Evolutionary conservation across 2,329 filamentous ascomycete species (phyloP).

Genomic region (Chaetomiaceae sp.): DNA sequence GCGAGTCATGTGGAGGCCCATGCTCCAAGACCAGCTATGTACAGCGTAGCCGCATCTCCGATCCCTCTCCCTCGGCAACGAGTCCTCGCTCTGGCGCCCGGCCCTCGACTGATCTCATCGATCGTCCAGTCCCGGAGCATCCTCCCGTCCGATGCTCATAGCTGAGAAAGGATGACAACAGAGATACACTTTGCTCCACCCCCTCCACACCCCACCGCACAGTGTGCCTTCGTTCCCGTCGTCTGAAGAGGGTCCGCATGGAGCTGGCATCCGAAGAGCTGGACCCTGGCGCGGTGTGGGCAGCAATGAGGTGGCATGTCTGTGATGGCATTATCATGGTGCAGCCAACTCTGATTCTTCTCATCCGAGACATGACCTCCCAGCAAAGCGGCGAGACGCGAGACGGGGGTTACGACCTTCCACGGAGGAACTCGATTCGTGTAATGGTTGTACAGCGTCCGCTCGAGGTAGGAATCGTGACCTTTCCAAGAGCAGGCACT

Average conservation of each 20-base stretch:
- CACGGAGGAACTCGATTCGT: too few species aligned
- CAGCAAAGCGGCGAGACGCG: too few species aligned
- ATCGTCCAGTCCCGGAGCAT: neutral
- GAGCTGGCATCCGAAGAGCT: neutral
- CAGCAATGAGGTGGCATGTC: too few species aligned
- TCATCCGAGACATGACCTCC: too few species aligned
- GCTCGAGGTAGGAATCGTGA: too few species aligned
- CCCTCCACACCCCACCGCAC: neutral
- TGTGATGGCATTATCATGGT: too few species aligned
- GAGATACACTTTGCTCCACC: neutral
- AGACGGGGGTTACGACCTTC: too few species aligned
- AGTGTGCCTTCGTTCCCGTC: neutral
- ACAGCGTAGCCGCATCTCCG: neutral
- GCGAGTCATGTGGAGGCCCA: conserved; percentile 2
- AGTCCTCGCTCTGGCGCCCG: neutral
- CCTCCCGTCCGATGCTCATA: conserved; percentile 1
- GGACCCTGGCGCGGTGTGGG: neutral
- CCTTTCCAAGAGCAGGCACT: too few species aligned
- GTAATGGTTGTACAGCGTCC: too few species aligned
- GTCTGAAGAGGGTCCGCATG: neutral
- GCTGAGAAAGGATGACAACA: conserved; percentile 7
- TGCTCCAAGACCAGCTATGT: neutral
- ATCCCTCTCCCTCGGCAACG: neutral
- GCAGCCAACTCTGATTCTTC: too few species aligned
- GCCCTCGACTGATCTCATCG: neutral